Base-by-base conservation (phyloP, 371 early-diverging fungal genomes). In the Thermomucor indicae-seudaticae region DNA sequence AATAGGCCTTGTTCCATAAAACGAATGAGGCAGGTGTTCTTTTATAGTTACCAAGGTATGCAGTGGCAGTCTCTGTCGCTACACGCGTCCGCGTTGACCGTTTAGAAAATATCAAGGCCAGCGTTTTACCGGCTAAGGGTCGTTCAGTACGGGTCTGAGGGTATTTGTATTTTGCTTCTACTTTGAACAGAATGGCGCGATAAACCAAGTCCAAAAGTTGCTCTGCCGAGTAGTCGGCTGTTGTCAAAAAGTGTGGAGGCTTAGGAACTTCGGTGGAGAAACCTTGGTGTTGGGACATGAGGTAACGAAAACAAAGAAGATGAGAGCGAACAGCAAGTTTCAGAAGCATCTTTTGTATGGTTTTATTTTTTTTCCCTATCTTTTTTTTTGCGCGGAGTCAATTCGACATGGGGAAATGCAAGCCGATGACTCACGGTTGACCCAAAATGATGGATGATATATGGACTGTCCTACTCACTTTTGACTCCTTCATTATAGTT, bases 41-140 rank as follows among this genome's bases (percentile, higher is more conserved):
- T 6, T 30, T 35, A 11, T 17, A 29, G 16, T 53, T 81, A 83
- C 86, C 86, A 43, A 92, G 80, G 64, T 89, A 86, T 0, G 89
- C 80, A 55, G 92, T 84, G 3, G 92, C 89, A n/a, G 93, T 80
- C 62, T 97, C 97, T 29, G 94, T 87, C 12, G 95, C 93, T 23
- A 97, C 92, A 43, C 98, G 84, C 8, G 98, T 97, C 48, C 98
- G 90, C 4, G 98, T 97, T 0, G 90, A 89, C 31, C 94, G 83
- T 66, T 97, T 97, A 14, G 93, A 85, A 50, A 97, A 97, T 51
- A 96, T 67, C 29, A 97, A 67, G 10, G 86, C 98, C 23, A 97
- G 56, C 1, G 89, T 84, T 47, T 88, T 81, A 10, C 90, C 90
- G 12, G 68, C 55, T 48, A 90, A 70, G 7, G 88, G 88, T 19